These are phyloP conservation scores for Parascedosporium putredinis DNA, from an alignment of 2,329 filamentous ascomycete genomes.

Conservation along the genomic window DNA sequence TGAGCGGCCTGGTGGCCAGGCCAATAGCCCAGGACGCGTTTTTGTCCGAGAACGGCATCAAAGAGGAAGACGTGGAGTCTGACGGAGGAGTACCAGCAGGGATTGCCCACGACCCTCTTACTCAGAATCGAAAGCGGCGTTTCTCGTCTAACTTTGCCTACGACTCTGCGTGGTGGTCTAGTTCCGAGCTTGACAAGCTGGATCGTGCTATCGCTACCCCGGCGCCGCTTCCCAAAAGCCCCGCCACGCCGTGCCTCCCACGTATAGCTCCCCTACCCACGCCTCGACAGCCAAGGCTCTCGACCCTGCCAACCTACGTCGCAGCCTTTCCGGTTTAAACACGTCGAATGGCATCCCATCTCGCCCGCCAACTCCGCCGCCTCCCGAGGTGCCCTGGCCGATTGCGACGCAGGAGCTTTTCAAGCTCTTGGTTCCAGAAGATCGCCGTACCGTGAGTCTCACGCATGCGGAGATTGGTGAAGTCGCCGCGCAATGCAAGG, in stretches of 20 bases:
- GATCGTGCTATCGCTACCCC: constrained; percentile 49
- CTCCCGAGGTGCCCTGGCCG: constrained; percentile 77
- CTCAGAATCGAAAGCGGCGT: constrained; percentile 29
- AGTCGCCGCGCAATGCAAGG: constrained; percentile 19
- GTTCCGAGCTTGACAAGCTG: constrained; percentile 54
- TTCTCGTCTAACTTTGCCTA: constrained; percentile 33
- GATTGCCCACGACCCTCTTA: background rate
- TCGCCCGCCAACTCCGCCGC: constrained; percentile 52
- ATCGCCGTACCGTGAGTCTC: constrained; percentile 66
- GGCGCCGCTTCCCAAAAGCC: constrained; percentile 40
- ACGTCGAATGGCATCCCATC: constrained; percentile 23
- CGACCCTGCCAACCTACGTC: constrained; percentile 53
- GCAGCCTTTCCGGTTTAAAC: constrained; percentile 48
- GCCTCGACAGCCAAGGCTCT: constrained; percentile 75
- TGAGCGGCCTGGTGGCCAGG: constrained; percentile 66
- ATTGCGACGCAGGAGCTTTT: constrained; percentile 74
- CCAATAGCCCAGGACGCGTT: too few species aligned
- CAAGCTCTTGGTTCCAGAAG: constrained; percentile 67
- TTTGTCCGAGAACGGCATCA: constrained; percentile 25
- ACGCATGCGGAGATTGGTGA: constrained; percentile 61
- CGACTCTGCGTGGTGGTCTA: constrained; percentile 63
- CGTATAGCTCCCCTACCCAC: constrained; percentile 79
- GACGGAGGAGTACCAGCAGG: constrained; percentile 20
- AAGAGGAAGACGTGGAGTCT: constrained; percentile 16
- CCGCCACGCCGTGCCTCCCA: constrained; percentile 49